Evolutionary conservation across 169 alveolate species (phyloP).

Genomic region (Cryptosporidium sp.): DNA sequence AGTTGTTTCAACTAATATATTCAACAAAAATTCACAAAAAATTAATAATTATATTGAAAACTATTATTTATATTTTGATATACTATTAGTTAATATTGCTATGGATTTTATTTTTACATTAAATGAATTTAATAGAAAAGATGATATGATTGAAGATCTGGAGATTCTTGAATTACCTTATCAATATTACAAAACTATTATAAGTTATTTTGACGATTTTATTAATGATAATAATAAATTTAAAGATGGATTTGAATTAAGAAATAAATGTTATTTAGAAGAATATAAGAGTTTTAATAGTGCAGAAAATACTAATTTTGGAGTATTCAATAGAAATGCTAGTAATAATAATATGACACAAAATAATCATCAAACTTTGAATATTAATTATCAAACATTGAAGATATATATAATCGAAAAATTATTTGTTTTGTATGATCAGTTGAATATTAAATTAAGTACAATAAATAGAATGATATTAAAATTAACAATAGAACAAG

Average conservation of each 20-base stretch:
- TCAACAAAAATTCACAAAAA: background rate
- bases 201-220: constrained; percentile 7
- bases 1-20: background rate
- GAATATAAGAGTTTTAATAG: background rate
- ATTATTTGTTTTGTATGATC: constrained; percentile 30
- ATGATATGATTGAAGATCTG: background rate
- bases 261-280: background rate
- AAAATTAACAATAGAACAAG: too few relatives aligned
- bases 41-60: background rate
- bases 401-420: constrained; percentile 54
- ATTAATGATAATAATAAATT: background rate
- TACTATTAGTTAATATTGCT: constrained; percentile 18
- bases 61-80: constrained; percentile 17
- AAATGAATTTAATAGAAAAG: background rate
- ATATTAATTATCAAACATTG: constrained; percentile 19
- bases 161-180: constrained; percentile 24
- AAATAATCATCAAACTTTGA: constrained; percentile 8
- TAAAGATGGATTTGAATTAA: background rate
- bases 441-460: background rate
- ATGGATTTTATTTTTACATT: constrained; percentile 11
- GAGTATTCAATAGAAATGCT: background rate
- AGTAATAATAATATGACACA: background rate
- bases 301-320: background rate
- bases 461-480: background rate
- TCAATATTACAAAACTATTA: constrained; percentile 2